Evolutionary conservation across 306 rosid species (phyloP).

Genomic region (Purshia tridentata): DNA sequence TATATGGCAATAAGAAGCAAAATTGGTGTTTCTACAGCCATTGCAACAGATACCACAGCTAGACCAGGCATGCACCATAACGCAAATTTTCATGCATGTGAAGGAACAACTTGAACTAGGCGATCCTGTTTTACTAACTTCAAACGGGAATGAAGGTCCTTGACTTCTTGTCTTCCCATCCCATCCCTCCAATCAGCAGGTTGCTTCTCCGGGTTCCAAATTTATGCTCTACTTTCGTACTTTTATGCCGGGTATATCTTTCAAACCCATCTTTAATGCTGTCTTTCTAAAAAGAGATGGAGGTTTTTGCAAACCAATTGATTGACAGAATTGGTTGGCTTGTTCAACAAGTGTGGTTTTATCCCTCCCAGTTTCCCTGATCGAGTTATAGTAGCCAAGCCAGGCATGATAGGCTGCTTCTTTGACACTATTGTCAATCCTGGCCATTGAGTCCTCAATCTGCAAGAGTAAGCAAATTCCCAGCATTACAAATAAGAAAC

Average conservation of each 20-base stretch:
- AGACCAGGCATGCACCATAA: constrained; percentile 6
- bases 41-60: not conserved
- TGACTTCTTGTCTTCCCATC: not conserved
- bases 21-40: not conserved
- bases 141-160: not conserved
- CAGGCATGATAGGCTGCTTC: constrained; percentile 94
- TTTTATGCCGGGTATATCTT: constrained; percentile 82
- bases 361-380: constrained; percentile 82
- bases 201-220: constrained; percentile 12
- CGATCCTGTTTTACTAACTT: constrained; percentile 12
- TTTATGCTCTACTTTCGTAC: constrained; percentile 46
- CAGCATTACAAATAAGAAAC: constrained; percentile 8
- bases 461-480: constrained; percentile 32
- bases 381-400: constrained; percentile 92
- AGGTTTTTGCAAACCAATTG: constrained; percentile 80
- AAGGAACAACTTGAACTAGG: constrained; percentile 12
- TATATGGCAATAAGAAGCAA: constrained; percentile 1
- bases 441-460: constrained; percentile 73
- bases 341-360: constrained; percentile 69
- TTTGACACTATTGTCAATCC: constrained; percentile 67
- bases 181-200: not conserved
- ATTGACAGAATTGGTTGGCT: constrained; percentile 63
- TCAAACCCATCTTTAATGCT: constrained; percentile 88
- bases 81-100: not conserved
- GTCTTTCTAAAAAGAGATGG: constrained; percentile 80